Percentiles rank a stretch among this genome's conserved stretches.
Evolutionary conservation across 805 yeast species (phyloP).

Genomic region (Saccharomycopsis malanga): DNA sequence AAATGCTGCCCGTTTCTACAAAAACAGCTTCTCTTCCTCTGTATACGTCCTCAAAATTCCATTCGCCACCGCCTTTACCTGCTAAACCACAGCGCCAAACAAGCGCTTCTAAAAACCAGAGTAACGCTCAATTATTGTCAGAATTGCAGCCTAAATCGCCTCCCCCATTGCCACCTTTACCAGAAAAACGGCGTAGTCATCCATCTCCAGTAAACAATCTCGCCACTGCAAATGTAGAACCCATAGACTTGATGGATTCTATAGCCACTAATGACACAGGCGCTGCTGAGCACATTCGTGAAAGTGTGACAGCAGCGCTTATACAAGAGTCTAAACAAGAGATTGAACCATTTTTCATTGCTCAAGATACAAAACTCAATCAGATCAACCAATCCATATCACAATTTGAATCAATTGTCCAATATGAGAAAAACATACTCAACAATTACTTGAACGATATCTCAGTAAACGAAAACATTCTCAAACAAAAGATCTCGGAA

Average conservation of each 20-base stretch:
- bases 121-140: background rate
- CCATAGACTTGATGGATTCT: conserved; percentile 13
- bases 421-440: conserved; percentile 30
- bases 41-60: background rate
- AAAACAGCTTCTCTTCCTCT: background rate
- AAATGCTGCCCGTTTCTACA: background rate
- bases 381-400: conserved; percentile 24
- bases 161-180: background rate
- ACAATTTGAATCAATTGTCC: conserved; percentile 33
- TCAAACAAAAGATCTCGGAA: conserved; percentile 27
- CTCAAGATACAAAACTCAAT: conserved; percentile 9
- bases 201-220: too few relatives aligned
- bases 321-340: conserved; percentile 24
- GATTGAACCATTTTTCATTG: conserved; percentile 20
- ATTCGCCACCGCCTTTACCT: conserved; percentile 20
- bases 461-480: conserved; percentile 26
- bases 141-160: background rate
- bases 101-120: background rate
- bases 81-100: conserved; percentile 11
- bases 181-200: too few relatives aligned
- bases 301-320: conserved; percentile 21
- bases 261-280: conserved; percentile 11
- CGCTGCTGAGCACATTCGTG: conserved; percentile 13
- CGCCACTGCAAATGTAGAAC: background rate
- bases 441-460: conserved; percentile 26